Conservation (phyloP, 2,329 filamentous ascomycete species). For the Neoascochyta sp. region DNA sequence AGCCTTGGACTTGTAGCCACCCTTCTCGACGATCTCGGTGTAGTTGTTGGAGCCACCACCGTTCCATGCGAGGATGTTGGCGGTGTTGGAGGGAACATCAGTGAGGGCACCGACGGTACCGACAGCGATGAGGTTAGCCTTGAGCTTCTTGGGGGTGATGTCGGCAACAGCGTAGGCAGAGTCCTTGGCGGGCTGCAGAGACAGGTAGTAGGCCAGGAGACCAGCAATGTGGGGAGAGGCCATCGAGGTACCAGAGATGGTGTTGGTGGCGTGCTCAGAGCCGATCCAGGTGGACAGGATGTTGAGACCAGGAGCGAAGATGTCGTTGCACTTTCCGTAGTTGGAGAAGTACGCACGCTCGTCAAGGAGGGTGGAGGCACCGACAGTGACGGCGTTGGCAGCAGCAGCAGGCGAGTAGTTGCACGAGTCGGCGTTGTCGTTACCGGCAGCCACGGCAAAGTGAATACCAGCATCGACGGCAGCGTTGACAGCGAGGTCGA, state of each 20-base stretch:
- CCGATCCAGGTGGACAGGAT: conserved; percentile 98
- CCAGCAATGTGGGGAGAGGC: conserved; percentile 71
- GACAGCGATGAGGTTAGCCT: conserved; percentile 79
- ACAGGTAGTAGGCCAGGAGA: conserved; percentile 96
- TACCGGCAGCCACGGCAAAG: conserved; percentile 97
- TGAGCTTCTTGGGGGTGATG: conserved; percentile 91
- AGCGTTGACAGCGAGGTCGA: conserved; percentile 90
- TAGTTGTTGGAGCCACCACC: conserved; percentile 93
- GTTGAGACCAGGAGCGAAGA: conserved; percentile 96
- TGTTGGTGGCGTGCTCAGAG: conserved; percentile 93
- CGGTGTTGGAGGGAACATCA: conserved; percentile 80
- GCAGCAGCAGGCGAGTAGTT: conserved; percentile 97
- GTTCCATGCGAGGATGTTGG: conserved; percentile 98
- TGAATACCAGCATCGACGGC: conserved; percentile 88
- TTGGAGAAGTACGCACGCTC: conserved; percentile 99
- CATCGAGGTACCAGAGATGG: conserved; percentile 76
- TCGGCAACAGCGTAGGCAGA: conserved; percentile 87
- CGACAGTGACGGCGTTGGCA: conserved; percentile 87
- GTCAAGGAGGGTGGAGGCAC: conserved; percentile 87
- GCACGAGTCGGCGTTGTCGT: conserved; percentile 98
- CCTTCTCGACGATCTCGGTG: conserved; percentile 71
- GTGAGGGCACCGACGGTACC: conserved; percentile 73
- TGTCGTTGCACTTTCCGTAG: conserved; percentile 98
- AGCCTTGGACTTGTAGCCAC: conserved; percentile 60
- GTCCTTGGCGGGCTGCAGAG: conserved; percentile 83